These are phyloP conservation scores for Saccharomycopsis selenospora DNA, from an alignment of 805 yeast genomes.

Conservation along the genomic window DNA sequence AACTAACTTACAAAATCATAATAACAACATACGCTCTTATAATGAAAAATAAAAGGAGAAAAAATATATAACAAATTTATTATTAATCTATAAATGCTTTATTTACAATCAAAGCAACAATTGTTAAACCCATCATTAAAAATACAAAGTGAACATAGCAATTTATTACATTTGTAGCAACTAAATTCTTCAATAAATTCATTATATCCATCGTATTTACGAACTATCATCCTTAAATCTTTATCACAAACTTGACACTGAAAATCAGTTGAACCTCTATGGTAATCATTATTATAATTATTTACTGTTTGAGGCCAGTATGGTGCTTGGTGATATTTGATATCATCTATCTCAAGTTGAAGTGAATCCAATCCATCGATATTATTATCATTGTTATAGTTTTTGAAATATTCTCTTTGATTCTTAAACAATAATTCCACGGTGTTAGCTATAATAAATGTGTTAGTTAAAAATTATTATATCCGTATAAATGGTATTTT, in stretches of 20 bases:
- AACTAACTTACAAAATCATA: no score
- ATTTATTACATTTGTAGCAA: constrained; percentile 8
- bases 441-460: constrained; percentile 10
- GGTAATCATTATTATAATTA: no score
- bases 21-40: no score
- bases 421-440: constrained; percentile 12
- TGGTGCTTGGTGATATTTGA: constrained; percentile 8
- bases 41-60: no score
- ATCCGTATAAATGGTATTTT: background rate
- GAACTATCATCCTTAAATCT: background rate
- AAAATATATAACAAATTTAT: no score
- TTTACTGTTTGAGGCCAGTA: constrained; percentile 10
- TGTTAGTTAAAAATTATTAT: background rate
- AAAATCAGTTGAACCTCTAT: no score
- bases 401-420: constrained; percentile 8
- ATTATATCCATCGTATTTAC: background rate
- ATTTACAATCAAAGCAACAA: constrained; percentile 16
- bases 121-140: constrained; percentile 8
- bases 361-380: background rate
- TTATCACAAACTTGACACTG: constrained; percentile 14
- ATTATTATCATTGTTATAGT: background rate
- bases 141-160: constrained; percentile 15
- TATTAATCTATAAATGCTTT: background rate
- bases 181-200: background rate
- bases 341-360: constrained; percentile 3